Evolutionary conservation across 2,329 filamentous ascomycete genomes (phyloP), one percentile per base, ranked within the genome.

Genomic region (Arthrobotrys iridis): DNA sequence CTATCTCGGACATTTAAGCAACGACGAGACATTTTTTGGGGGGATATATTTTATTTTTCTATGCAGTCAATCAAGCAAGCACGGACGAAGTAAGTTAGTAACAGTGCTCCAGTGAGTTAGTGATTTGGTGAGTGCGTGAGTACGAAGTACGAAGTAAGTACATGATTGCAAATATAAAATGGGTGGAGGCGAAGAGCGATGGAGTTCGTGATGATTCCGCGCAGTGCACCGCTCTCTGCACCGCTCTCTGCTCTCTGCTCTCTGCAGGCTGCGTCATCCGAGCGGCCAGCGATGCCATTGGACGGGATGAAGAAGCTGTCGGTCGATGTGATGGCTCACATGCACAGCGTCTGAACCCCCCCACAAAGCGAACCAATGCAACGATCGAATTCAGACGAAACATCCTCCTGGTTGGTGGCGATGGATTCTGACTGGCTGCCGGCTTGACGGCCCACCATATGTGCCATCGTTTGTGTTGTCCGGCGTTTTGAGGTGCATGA

Each of bases 231-330:
- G n/a, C n/a, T n/a, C n/a, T n/a, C n/a, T n/a, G n/a, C n/a, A n/a
- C n/a, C n/a, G n/a, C n/a, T n/a, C n/a, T n/a, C n/a, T n/a, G n/a
- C n/a, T n/a, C n/a, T n/a, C n/a, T n/a, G 59, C 28, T 18, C 20
- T 20, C 10, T n/a, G 52, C 35, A 18, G 33, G 45, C 65, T 70
- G 65, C 65, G 65, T 70, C 65, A 70, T 70, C 65, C 22, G 22
- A 20, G 28, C n/a, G 40, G 28, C n/a, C 26, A 13, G n/a, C 15
- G 10, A 37, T 68, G 18, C 40, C 40, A 60, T 68, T 59, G 64
- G 64, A 41, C 35, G 8, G 24, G 35, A 6, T 28, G 41, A 37
- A 13, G 37, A 13, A 13, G 41, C 43, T 13, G 30, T 10, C 33
- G 20, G 15, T 15, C 4, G 22, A 26, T 11, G 64, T 22, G 30